These are phyloP conservation scores for Solanum appendiculatum DNA, from an alignment of 257 asterid genomes.

Conservation along the genomic window DNA sequence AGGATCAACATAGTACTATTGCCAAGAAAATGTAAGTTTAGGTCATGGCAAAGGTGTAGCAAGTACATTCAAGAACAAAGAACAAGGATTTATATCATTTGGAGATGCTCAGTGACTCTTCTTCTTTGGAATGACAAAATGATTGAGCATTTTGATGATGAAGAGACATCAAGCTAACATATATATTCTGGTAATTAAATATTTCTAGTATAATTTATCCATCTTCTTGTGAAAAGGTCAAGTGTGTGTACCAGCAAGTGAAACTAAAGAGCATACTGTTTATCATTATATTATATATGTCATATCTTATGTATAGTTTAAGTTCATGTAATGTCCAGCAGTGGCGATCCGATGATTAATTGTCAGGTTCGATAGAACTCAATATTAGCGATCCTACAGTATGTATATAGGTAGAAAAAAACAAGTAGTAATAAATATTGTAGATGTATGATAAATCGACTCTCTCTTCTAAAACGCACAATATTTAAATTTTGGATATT, in stretches of 20 bases:
- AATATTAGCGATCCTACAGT: not conserved
- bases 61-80: constrained; percentile 66
- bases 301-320: not conserved
- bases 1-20: constrained; percentile 5
- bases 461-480: not conserved
- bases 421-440: not conserved
- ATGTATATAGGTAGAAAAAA: not conserved
- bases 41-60: constrained; percentile 45
- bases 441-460: not conserved
- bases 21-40: constrained; percentile 17
- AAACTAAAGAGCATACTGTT: not conserved
- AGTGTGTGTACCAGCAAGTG: not conserved
- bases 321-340: not conserved
- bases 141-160: not conserved
- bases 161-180: not conserved
- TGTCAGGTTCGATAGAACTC: not conserved
- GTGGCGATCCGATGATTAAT: not conserved
- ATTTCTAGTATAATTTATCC: not conserved
- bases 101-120: constrained; percentile 67
- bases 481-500: not conserved
- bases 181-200: not conserved
- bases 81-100: constrained; percentile 65
- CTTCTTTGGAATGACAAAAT: constrained; percentile 40
- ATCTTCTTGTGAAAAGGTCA: not conserved
- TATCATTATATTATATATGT: not conserved